These are phyloP conservation scores for Penstemon newberryi DNA, from an alignment of 257 asterid species.

Conservation along the genomic window DNA sequence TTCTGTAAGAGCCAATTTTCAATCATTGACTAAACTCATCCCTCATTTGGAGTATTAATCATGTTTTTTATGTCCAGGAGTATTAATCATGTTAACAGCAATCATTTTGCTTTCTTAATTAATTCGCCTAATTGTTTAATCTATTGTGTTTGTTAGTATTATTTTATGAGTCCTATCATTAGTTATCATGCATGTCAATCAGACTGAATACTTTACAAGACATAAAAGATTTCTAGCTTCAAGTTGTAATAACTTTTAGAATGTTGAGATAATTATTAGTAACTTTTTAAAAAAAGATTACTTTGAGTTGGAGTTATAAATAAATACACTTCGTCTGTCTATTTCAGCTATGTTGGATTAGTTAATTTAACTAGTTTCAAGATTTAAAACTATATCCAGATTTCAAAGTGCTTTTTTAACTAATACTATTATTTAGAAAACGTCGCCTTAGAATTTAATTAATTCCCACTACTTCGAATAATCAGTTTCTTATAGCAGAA, in stretches of 20 bases:
- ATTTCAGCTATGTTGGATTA: slow-evolving; percentile 29
- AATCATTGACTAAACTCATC: too few species aligned
- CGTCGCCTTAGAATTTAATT: slow-evolving; percentile 14
- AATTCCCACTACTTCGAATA: slow-evolving; percentile 21
- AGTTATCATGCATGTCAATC: slow-evolving; percentile 28
- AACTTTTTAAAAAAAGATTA: slow-evolving; percentile 15
- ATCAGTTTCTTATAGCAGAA: slow-evolving; percentile 22
- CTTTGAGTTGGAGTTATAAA: slow-evolving; percentile 27
- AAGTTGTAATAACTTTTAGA: slow-evolving; percentile 37
- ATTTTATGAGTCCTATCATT: slow-evolving; percentile 29
- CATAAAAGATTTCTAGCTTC: slow-evolving; percentile 32
- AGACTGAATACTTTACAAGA: slow-evolving; percentile 36
- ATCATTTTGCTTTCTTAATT: slow-evolving; percentile 35
- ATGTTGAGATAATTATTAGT: slow-evolving; percentile 16
- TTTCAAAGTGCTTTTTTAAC: slow-evolving; percentile 14
- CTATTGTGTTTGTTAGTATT: not conserved
- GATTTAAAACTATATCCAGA: slow-evolving; percentile 21
- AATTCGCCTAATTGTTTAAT: slow-evolving; percentile 23
- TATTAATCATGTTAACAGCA: slow-evolving; percentile 28
- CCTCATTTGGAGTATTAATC: not conserved
- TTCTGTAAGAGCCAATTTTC: too few species aligned
- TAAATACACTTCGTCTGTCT: slow-evolving; percentile 20
- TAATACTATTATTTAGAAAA: slow-evolving; percentile 19
- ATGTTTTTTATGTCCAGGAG: slow-evolving; percentile 28
- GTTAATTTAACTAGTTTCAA: slow-evolving; percentile 33